Evolutionary conservation across 169 alveolate species (phyloP).

Genomic region (Plasmodium inui): DNA sequence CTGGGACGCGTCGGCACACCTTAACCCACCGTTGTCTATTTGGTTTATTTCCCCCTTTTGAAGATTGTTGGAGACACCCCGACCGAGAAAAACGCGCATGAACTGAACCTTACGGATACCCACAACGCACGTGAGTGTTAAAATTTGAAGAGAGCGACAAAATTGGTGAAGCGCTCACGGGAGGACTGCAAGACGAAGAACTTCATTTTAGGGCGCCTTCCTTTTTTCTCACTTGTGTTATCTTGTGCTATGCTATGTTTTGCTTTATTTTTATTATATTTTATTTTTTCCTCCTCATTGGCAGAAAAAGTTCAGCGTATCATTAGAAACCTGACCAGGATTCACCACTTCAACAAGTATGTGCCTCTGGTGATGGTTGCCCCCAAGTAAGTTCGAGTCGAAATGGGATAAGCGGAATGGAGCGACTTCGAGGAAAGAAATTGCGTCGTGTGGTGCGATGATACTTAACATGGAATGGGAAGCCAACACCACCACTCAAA

Average conservation of each 20-base stretch:
- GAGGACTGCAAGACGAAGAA: background rate
- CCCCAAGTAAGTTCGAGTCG: constrained; percentile 37
- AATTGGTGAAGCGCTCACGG: background rate
- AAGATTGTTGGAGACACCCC: constrained; percentile 67
- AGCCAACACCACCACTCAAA: background rate
- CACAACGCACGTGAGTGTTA: constrained; percentile 26
- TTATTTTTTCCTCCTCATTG: background rate
- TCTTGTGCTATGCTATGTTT: background rate
- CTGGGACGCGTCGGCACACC: background rate
- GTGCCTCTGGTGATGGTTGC: constrained; percentile 68
- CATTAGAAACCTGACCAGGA: constrained; percentile 40
- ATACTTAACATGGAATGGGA: background rate
- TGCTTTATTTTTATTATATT: background rate
- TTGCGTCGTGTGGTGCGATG: background rate
- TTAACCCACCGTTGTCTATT: background rate
- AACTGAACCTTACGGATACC: constrained; percentile 32
- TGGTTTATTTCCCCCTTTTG: background rate
- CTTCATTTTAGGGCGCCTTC: background rate
- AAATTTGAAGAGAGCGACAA: background rate
- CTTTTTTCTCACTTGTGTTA: background rate
- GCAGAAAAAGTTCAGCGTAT: constrained; percentile 63
- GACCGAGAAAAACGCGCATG: constrained; percentile 47
- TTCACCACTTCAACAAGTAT: constrained; percentile 44
- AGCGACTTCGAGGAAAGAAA: background rate
- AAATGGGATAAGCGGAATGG: background rate